Base-by-base conservation (phyloP, 371 early-diverging fungal species). In the Blakeslea trispora region DNA sequence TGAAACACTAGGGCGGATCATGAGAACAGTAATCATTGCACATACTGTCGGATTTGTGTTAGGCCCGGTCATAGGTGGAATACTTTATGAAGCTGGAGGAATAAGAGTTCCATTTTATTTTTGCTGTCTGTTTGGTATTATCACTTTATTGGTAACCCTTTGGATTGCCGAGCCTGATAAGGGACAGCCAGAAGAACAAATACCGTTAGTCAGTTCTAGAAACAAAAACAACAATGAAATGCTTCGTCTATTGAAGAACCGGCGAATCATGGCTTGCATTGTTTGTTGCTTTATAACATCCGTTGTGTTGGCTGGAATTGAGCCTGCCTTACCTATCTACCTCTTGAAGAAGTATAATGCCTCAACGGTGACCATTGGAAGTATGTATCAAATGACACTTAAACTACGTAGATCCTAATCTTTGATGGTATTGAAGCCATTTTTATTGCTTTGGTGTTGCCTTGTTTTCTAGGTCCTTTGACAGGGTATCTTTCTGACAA, bases 21-120 rank as follows among this genome's bases (percentile, higher is more conserved):
- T 91, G 80, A 83, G 88, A 5, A 71, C 82, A 1, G 80, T 84
- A 7, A 56, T 56, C 11, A 4, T 42, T 9, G 39, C 56, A 1
- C 48, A 56, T 41, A 56, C 56, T 10, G 32, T 56, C 31, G 56
- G 59, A 13, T 75, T 77, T 55, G 59, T 85, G 31, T 35, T 69
- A 22, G 91, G 91, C 0, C 92, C 91, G 0, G 67, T 84, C 24
- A 45, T 90, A 7, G 92, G 91, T 21, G 91, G 89, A 14, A 59
- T 72, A 22, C 66, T 92, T 0, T 91, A 79, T 55, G 70, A 77
- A 13, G 76, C 77, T 23, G 69, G 79, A 45, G 86, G 87, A 13
- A 66, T 73, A 14, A 52, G 62, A n/a, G 80, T 82, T 0, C 89
- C 91, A 6, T 88, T 89, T 45, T 67, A 80, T 31, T 81, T 91